Evolutionary conservation across 257 asterid species (phyloP).

Genomic region (Misopates orontium): DNA sequence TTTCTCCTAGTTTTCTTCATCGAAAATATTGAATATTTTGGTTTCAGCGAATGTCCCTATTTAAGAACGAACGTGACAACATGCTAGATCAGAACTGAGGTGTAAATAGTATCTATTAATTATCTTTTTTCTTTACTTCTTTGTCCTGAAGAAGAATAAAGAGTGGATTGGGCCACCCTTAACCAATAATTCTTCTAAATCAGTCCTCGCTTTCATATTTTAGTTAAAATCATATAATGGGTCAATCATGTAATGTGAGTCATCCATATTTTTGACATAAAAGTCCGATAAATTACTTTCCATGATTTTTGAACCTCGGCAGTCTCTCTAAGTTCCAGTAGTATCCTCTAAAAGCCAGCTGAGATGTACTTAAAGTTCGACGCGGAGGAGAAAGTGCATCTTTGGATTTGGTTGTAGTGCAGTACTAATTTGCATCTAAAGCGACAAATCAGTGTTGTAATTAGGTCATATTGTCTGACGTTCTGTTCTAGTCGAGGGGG

Average conservation of each 20-base stretch:
- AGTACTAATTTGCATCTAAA: too few species aligned
- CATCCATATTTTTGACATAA: not conserved
- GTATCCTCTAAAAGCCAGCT: too few species aligned
- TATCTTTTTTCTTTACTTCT: not conserved
- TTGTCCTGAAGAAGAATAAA: too few species aligned
- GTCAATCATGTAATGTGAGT: not conserved
- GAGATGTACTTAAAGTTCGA: too few species aligned
- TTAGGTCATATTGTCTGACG: too few species aligned
- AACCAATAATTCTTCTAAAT: not conserved
- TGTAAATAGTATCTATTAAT: not conserved
- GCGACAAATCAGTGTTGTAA: too few species aligned
- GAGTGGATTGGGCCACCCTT: not conserved
- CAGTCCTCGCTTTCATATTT: not conserved
- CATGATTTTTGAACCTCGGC: not conserved
- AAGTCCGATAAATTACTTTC: not conserved
- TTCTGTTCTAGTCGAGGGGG: too few species aligned
- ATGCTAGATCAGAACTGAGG: not conserved
- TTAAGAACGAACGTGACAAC: not conserved
- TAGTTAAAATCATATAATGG: not conserved
- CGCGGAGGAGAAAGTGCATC: too few species aligned
- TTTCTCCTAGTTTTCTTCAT: not conserved
- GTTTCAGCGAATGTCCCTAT: not conserved
- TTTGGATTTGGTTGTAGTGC: too few species aligned
- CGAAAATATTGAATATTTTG: conserved; percentile 5
- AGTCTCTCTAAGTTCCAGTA: not conserved